Evolutionary conservation across 805 yeast genomes (phyloP).

Genomic region (Candida insectorum): DNA sequence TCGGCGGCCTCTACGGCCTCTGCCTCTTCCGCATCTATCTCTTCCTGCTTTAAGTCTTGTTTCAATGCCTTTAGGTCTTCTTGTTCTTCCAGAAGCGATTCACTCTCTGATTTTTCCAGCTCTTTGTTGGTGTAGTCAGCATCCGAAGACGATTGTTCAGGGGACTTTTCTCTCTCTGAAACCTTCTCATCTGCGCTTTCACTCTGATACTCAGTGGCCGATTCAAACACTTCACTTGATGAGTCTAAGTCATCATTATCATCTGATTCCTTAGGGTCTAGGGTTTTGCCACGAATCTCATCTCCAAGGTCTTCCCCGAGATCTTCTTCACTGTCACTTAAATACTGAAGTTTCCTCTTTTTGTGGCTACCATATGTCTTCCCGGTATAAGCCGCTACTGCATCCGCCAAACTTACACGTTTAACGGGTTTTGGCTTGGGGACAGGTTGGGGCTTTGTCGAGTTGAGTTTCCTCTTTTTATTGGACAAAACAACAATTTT

Average conservation of each 20-base stretch:
- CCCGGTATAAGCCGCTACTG: conserved; percentile 56
- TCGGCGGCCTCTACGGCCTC: conserved; percentile 5
- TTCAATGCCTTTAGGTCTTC: conserved; percentile 16
- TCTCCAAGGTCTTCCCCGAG: conserved; percentile 26
- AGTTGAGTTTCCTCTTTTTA: neutral
- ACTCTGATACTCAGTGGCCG: conserved; percentile 9
- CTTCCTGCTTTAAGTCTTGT: conserved; percentile 18
- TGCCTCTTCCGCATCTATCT: conserved; percentile 8
- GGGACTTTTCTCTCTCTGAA: no score
- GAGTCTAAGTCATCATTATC: conserved; percentile 1
- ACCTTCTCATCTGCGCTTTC: neutral
- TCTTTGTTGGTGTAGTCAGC: conserved; percentile 6
- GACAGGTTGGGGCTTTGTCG: neutral
- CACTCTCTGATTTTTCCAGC: conserved; percentile 5
- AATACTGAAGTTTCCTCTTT: conserved; percentile 21
- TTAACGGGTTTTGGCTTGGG: neutral
- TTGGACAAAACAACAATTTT: conserved; percentile 13
- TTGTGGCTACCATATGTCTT: conserved; percentile 49
- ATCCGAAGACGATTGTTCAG: conserved; percentile 8
- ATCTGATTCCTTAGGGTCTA: neutral
- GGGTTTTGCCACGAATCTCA: conserved; percentile 18
- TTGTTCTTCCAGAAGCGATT: conserved; percentile 12
- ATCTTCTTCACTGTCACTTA: conserved; percentile 21
- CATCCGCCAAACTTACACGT: conserved; percentile 52
- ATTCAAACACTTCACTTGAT: conserved; percentile 8